phyloP scores from a whole-genome alignment of 2,329 filamentous ascomycete species.

The Pseudomassariella vexata region DNA sequence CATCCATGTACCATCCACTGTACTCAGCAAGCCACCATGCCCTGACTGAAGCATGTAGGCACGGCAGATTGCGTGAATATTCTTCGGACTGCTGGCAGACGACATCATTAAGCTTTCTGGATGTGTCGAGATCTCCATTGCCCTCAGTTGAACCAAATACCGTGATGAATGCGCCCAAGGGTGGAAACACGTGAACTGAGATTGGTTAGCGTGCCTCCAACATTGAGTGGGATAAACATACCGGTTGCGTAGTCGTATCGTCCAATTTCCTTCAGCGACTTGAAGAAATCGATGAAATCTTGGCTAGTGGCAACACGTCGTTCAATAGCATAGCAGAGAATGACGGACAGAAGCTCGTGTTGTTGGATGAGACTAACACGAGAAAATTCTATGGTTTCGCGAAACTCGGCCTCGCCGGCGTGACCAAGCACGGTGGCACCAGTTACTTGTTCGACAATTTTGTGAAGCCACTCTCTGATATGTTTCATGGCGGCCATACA shows the following conservation, averaged over 20 bases:
- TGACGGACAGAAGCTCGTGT: slow-evolving; percentile 81
- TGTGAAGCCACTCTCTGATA: slow-evolving; percentile 71
- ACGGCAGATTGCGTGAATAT: slow-evolving; percentile 64
- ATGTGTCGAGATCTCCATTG: slow-evolving; percentile 59
- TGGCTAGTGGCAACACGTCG: slow-evolving; percentile 62
- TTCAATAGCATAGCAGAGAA: slow-evolving; percentile 73
- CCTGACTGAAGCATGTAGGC: slow-evolving; percentile 71
- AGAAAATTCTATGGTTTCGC: slow-evolving; percentile 77
- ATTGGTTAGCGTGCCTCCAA: background rate
- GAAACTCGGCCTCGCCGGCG: slow-evolving; percentile 47
- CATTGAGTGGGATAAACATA: too few species aligned
- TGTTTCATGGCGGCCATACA: slow-evolving; percentile 72
- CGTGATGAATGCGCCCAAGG: slow-evolving; percentile 70
- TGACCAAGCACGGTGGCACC: slow-evolving; percentile 71
- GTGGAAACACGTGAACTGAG: slow-evolving; percentile 74
- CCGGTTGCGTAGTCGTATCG: slow-evolving; percentile 56
- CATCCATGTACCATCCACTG: slow-evolving; percentile 80
- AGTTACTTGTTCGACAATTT: slow-evolving; percentile 68
- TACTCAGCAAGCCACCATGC: slow-evolving; percentile 93
- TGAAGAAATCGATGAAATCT: slow-evolving; percentile 70
- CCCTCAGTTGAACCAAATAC: slow-evolving; percentile 75
- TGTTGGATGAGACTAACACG: slow-evolving; percentile 76
- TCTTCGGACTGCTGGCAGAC: slow-evolving; percentile 63
- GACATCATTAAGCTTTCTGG: slow-evolving; percentile 62
- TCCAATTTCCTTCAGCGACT: slow-evolving; percentile 62